These are phyloP conservation scores for Herpotrichia juniperi DNA, from an alignment of 2,329 filamentous ascomycete genomes.

Conservation along the genomic window DNA sequence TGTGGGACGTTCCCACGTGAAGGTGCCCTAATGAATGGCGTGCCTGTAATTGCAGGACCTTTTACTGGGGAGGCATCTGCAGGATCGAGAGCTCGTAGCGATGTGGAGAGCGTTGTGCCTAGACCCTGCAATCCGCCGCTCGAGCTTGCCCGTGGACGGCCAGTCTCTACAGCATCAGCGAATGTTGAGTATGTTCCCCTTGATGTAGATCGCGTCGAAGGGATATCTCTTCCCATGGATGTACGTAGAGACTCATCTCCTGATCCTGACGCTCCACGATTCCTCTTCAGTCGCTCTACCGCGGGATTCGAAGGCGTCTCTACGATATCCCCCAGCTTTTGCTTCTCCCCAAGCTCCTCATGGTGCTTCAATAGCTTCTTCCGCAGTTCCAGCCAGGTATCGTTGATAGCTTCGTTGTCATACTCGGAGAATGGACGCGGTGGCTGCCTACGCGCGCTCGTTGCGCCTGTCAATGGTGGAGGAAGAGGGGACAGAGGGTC, in stretches of 20 bases:
- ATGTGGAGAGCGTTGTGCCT: conserved; percentile 29
- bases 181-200: conserved; percentile 36
- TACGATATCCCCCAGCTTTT: conserved; percentile 23
- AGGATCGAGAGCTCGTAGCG: conserved; percentile 37
- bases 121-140: conserved; percentile 28
- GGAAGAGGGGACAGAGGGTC: conserved; percentile 78
- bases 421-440: conserved; percentile 78
- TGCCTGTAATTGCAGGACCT: conserved; percentile 51
- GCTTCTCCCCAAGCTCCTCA: conserved; percentile 46
- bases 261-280: conserved; percentile 36
- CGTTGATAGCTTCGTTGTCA: conserved; percentile 81
- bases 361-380: conserved; percentile 54
- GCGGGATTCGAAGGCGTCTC: conserved; percentile 39
- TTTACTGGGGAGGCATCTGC: conserved; percentile 33
- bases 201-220: conserved; percentile 22
- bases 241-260: conserved; percentile 22
- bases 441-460: conserved; percentile 60
- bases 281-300: conserved; percentile 40
- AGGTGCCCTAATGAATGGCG: conserved; percentile 58
- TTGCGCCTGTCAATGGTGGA: conserved; percentile 55
- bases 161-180: conserved; percentile 30
- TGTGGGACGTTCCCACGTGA: conserved; percentile 46
- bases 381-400: conserved; percentile 72
- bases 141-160: conserved; percentile 27
- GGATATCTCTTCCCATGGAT: conserved; percentile 37